Base-by-base conservation (phyloP, 1,284 basidiomycete genomes). In the Ustilago shanxiensis region DNA sequence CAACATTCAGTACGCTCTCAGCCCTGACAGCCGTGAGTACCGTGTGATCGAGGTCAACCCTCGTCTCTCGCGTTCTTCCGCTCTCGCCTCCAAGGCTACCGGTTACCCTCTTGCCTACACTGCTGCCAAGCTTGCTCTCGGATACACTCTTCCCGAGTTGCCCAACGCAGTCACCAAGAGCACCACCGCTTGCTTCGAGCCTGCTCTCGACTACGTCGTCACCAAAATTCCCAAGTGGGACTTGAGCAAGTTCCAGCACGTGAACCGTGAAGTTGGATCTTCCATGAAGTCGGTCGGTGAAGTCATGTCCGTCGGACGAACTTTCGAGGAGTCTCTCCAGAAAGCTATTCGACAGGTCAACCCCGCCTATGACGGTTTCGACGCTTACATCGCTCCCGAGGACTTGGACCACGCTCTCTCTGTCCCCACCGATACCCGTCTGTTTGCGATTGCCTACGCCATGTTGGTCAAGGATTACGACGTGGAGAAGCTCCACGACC, bases 151-250 rank as follows among this genome's bases (percentile, higher is more conserved):
- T 35, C 96, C 96, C 16, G 96, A 99, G 89, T 90, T 98, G 37
- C 96, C 96, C 29, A 99, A 99, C 87, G 95, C 96, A 33, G 97
- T 99, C 69, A 99, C 97, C 61, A 99, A 99, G 89, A 96, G 95
- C 16, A 99, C 97, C 5, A 99, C 96, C 8, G 97, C 97, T 1
- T 99, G 97, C 88, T 99, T 99, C 87, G 97, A 99, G 87, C 96
- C 97, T n/a, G 95, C 95, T 14, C 90, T 99, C 58, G 97, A 99
- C 88, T 99, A 99, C 88, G 97, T 99, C 85, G 96, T 99, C 76
- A 98, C 95, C 66, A 99, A 99, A 89, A 99, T 99, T 81, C 97
- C 97, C 80, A 98, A 98, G 88, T 99, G 97, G 83, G 97, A 99
- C 88, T 89, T 99, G 72, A 95, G 95, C 80, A 99, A 99, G 88